phyloP scores from a whole-genome alignment of 305 asterid genomes.

The Salvia sclarea region DNA sequence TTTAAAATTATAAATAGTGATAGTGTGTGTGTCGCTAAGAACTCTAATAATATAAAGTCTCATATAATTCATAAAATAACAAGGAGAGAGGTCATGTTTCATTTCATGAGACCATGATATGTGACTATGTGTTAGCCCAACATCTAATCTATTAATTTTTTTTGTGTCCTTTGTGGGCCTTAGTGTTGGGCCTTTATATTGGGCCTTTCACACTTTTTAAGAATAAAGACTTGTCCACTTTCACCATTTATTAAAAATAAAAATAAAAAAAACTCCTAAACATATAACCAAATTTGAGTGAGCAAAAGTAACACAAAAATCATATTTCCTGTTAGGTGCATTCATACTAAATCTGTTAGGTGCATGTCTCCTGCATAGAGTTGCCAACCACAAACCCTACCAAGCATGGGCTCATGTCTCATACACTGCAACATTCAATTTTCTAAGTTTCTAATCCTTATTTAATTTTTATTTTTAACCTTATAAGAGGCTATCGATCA shows the following conservation, averaged over 20 bases:
- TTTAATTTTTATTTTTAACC: too few species aligned
- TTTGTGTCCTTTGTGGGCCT: background rate
- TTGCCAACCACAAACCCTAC: constrained; percentile 23
- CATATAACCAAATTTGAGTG: background rate
- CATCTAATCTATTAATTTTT: background rate
- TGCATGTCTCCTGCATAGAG: background rate
- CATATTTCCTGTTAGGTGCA: too few species aligned
- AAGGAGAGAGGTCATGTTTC: too few species aligned
- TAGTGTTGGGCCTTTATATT: background rate
- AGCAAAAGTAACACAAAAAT: too few species aligned
- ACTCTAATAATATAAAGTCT: too few species aligned
- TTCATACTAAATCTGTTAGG: background rate
- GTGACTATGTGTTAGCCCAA: background rate
- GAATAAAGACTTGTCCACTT: background rate
- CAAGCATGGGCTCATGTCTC: constrained; percentile 37
- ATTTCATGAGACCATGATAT: too few species aligned
- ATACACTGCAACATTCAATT: constrained; percentile 6
- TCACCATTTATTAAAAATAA: background rate
- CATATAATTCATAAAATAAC: too few species aligned
- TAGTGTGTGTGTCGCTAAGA: too few species aligned
- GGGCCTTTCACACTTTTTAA: background rate
- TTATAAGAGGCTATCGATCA: too few species aligned
- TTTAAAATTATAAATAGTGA: too few species aligned
- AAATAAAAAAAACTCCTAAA: background rate
- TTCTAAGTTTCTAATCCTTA: too few species aligned